These are phyloP conservation scores for Aspergillus cavernicola DNA, from an alignment of 495 filamentous ascomycete species.

Conservation along the genomic window DNA sequence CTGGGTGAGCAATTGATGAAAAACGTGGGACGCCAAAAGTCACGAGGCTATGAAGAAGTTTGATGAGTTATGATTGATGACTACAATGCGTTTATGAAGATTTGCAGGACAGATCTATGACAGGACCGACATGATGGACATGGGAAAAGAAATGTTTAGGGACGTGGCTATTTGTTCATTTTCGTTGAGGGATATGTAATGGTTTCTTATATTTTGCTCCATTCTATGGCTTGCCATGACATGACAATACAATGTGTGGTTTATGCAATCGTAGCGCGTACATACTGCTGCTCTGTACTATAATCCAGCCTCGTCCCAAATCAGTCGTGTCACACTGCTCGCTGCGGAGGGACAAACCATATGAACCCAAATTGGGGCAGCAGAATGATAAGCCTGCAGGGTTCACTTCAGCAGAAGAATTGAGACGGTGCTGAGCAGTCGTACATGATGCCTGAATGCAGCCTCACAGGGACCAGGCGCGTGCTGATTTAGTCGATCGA, in stretches of 20 bases:
- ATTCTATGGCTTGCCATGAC: background rate
- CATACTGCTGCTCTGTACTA: background rate
- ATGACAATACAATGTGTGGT: background rate
- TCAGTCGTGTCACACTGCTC: background rate
- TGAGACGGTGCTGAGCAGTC: background rate
- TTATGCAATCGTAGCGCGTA: background rate
- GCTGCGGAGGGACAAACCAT: background rate
- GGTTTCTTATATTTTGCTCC: background rate
- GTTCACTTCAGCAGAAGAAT: background rate
- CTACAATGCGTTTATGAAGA: background rate
- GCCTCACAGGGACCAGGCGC: background rate
- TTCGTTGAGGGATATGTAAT: background rate
- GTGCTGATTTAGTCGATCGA: background rate
- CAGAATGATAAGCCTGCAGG: background rate
- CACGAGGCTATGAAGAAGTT: too few species aligned
- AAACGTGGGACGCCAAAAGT: too few species aligned
- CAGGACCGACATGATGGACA: background rate
- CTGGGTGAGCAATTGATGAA: too few species aligned
- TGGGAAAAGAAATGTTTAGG: background rate
- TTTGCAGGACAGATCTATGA: constrained; percentile 6
- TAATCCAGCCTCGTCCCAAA: background rate
- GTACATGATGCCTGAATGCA: background rate
- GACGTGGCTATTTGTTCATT: background rate
- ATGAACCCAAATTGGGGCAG: background rate
- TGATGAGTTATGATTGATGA: constrained; percentile 20